A percentile compares a stretch with the other conserved stretches of the same genome.
phyloP scores from a whole-genome alignment of 306 rosid species.

The Luffa acutangula region DNA sequence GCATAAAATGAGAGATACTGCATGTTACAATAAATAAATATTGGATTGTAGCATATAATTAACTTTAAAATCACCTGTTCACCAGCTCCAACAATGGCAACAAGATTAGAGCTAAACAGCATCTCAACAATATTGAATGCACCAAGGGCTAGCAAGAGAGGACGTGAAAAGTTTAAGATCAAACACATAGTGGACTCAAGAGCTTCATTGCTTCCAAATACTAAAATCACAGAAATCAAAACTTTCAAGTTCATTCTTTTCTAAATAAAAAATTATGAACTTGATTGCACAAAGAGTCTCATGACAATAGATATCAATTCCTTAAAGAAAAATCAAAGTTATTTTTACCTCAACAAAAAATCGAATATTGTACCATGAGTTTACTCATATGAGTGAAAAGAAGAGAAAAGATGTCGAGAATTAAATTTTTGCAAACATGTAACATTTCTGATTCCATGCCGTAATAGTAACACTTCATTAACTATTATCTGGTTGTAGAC shows the following conservation, averaged over 20 bases:
- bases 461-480: background rate
- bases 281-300: background rate
- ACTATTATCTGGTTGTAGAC: background rate
- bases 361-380: background rate
- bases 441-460: background rate
- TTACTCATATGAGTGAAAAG: background rate
- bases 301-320: background rate
- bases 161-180: background rate
- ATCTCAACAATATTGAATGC: constrained; percentile 80
- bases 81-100: constrained; percentile 96
- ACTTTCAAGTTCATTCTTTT: background rate
- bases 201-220: background rate
- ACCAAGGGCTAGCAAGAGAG: constrained; percentile 40
- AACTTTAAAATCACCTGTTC: constrained; percentile 49
- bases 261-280: background rate
- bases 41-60: background rate
- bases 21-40: background rate
- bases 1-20: background rate
- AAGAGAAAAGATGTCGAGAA: background rate
- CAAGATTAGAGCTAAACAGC: constrained; percentile 81
- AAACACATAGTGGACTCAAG: background rate
- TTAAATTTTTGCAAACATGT: background rate
- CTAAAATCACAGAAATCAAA: background rate
- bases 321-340: background rate
- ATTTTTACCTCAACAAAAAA: background rate